Evolutionary conservation across 331 rosid species (phyloP).

Genomic region (Dryas integrifolia): DNA sequence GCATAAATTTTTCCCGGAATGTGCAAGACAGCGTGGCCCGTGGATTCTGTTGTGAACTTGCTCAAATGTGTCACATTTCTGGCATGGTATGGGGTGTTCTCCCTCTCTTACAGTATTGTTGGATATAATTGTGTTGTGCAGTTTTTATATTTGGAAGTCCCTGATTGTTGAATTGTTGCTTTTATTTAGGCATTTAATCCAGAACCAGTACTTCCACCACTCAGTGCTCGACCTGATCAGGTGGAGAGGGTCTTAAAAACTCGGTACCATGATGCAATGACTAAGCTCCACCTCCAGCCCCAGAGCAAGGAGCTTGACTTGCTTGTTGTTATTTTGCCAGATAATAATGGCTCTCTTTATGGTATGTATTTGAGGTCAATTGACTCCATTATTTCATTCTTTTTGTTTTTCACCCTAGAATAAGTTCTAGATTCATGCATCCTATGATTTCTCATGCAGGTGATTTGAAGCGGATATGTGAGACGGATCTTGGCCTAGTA

Average conservation of each 20-base stretch:
- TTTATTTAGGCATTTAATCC: constrained; percentile 57
- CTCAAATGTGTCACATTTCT: constrained; percentile 81
- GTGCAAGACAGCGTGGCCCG: constrained; percentile 80
- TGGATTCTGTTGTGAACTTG: constrained; percentile 77
- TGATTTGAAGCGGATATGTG: constrained; percentile 86
- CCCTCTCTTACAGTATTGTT: neutral
- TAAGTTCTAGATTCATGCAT: neutral
- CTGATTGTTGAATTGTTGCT: neutral
- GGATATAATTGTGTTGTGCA: neutral
- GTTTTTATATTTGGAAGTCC: neutral
- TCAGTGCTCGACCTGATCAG: constrained; percentile 75
- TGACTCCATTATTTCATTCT: neutral
- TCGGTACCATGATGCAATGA: constrained; percentile 71
- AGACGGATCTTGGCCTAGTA: constrained; percentile 91
- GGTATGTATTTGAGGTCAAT: constrained; percentile 40
- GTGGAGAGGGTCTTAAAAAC: constrained; percentile 79
- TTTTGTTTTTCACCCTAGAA: neutral
- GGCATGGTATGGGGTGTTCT: constrained; percentile 67
- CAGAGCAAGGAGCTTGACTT: constrained; percentile 72
- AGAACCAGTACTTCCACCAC: constrained; percentile 69
- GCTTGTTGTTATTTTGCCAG: constrained; percentile 87
- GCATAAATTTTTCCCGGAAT: constrained; percentile 72
- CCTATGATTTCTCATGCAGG: constrained; percentile 47
- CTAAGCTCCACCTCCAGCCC: constrained; percentile 42
- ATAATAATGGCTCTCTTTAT: constrained; percentile 90